These are phyloP conservation scores for Ganoderma multipileum DNA, from an alignment of 1,284 basidiomycete genomes.

Conservation along the genomic window DNA sequence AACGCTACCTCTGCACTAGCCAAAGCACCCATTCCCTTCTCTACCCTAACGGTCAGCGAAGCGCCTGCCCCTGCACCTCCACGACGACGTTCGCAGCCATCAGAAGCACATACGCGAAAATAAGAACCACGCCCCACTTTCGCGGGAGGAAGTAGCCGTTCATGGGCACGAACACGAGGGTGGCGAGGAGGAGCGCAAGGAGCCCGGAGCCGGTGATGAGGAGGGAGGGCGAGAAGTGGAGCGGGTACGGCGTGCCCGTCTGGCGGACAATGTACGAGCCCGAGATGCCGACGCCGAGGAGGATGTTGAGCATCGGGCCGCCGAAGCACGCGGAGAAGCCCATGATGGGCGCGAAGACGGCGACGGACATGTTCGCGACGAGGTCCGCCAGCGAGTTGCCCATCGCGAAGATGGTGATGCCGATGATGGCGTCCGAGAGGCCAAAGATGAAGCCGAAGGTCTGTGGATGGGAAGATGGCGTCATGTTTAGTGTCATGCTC, in stretches of 20 bases:
- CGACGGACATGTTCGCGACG: conserved; percentile 95
- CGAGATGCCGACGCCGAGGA: conserved; percentile 87
- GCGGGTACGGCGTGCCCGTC: conserved; percentile 64
- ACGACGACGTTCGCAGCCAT: conserved; percentile 81
- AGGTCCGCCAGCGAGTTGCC: conserved; percentile 97
- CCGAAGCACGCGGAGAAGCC: conserved; percentile 95
- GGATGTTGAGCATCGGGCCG: conserved; percentile 96
- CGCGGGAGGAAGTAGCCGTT: conserved; percentile 85
- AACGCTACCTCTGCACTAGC: neutral
- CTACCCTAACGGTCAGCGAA: neutral
- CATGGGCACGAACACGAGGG: conserved; percentile 85
- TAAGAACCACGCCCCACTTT: conserved; percentile 82
- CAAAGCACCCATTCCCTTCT: neutral
- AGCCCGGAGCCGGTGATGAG: conserved; percentile 85
- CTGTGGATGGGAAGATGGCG: conserved; percentile 49
- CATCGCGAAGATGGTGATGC: conserved; percentile 94
- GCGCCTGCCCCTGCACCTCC: conserved; percentile 51
- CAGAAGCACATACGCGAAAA: conserved; percentile 74
- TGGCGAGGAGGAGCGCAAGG: conserved; percentile 74
- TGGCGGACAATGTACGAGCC: conserved; percentile 76
- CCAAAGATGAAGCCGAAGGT: conserved; percentile 94
- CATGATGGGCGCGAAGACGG: conserved; percentile 88
- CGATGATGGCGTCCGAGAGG: conserved; percentile 96
- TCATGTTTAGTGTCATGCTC: neutral
- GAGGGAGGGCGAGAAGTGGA: conserved; percentile 85